Evolutionary conservation across 2,329 filamentous ascomycete species (phyloP), one percentile per base, ranked within the genome.

Genomic region (Lasiodiplodia sp.): DNA sequence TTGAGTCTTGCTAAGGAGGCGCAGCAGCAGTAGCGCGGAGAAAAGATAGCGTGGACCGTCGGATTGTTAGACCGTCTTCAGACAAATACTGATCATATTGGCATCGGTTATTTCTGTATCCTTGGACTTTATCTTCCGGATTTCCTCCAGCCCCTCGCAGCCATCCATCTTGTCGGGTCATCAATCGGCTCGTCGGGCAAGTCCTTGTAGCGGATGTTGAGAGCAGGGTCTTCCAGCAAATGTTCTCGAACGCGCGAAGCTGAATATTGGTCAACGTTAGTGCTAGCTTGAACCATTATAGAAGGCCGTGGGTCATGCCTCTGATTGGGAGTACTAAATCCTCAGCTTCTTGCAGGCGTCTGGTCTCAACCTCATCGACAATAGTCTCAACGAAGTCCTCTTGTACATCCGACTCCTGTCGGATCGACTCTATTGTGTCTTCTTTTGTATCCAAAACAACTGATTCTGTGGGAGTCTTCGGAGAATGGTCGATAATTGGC

Each of bases 351-450:
- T 34, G 55, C 31, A 10, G 31, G 21, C 34, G 34, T 10, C 10
- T 40, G 31, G 31, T 31, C n/a, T 57, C 55, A 10, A 14, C 31
- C 3, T 57, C 55, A 3, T 57, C 55, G 16, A 23, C 12, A 8
- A 57, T 57, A 6, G 31, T 57, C 34, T 57, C 55, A 8, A 57
- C 55, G n/a, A 57, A 34, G 34, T 57, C 55, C 10, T 57, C 55
- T 37, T 21, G 21, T 4, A 31, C 31, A 14, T 14, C 55, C 7
- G 28, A 6, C 23, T 8, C 28, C 25, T 16, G 16, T 3, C 18
- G 23, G 4, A 18, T 31, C 52, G 52, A 56, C 23, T 28, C 12
- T 16, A 7, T 11, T 56, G 18, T 28, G 52, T 7, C 16, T 4
- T 56, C 16, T 28, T n/a, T 8, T n/a, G 52, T 4, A n/a, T n/a